Base-by-base conservation (phyloP, 495 filamentous ascomycete species). In the Penicillium mononematosum region DNA sequence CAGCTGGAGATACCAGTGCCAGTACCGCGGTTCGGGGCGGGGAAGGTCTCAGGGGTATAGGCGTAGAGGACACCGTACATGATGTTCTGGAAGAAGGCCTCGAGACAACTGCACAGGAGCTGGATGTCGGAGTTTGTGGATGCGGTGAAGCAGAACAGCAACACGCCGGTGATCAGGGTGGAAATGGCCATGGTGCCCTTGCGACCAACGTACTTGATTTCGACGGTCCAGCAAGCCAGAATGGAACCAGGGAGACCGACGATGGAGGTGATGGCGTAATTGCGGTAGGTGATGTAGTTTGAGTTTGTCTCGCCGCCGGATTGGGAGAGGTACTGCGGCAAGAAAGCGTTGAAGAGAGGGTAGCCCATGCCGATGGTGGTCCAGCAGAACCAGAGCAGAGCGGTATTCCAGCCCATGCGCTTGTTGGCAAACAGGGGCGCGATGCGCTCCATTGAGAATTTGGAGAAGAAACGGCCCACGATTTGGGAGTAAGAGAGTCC, bases 31-130 rank as follows among this genome's bases (percentile, higher is more conserved):
- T 79, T 78, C 0, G 81, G 80, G 14, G 81, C 81, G 1, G 83
- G 81, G 70, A 85, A 84, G 14, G 84, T 80, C 58, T 85, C 83
- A 1, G 83, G 83, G 0, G 83, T 85, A 63, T 83, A 83, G 38
- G 80, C 80, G 62, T 84, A 85, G 8, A 86, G 69, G 4, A 85
- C 82, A 20, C 82, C 82, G 58, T 85, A 85, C 82, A 83, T 83
- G 67, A 84, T 81, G 62, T 85, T 85, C 68, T 85, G 81, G 76
- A 83, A 83, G 67, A 85, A 81, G 29, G 80, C 77, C 55, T 83
- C 79, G 19, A 83, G 70, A 46, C 76, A 80, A 29, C 66, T 74
- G 68, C 81, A 84, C 42, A 71, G 66, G 20, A 84, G 78, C 55
- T 83, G 78, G 59, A 73, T 70, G 39, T 75, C 69, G 27, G 81